Base-by-base conservation (phyloP, 345 rosid genomes). In the Geranium rotundifolium region DNA sequence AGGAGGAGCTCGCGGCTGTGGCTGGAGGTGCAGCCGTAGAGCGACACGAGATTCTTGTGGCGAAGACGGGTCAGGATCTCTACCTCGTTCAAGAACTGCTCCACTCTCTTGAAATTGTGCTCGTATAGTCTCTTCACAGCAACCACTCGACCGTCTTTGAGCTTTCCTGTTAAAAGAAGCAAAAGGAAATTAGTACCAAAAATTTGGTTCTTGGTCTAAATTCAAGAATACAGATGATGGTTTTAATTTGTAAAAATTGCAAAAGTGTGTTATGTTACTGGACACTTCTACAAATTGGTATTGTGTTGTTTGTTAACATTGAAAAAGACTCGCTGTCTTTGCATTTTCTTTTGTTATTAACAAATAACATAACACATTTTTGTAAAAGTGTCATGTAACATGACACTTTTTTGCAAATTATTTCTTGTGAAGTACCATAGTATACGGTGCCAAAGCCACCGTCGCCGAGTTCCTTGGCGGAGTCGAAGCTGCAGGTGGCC, bases 361-460 rank as follows among this genome's bases (percentile, higher is more conserved):
- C 27, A 23, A 23, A 23, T 23, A 23, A 23, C 27, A 23, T 23
- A 23, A 2, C 27, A 23, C 27, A 23, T 23, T 23, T 23, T 23
- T 23, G 27, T 23, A 23, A 23, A 23, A 23, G 27, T 23, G n/a
- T n/a, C n/a, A n/a, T n/a, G n/a, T n/a, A n/a, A n/a, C n/a, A n/a
- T n/a, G 2, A 23, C 27, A 23, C 27, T 0, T 23, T 23, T 23
- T 23, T 23, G 27, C 27, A 23, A 23, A 23, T 23, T 23, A 23
- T 46, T 29, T 5, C 1, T 20, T 29, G 0, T 4, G 27, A 27
- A 7, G 17, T 84, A 79, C 98, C 98, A 66, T 79, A 69, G 27
- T 85, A 92, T 10, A 92, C 98, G 20, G 88, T 85, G 71, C 95
- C 96, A 68, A 84, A 91, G 74, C 96, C 96, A 60, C 98, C 98